Conservation (phyloP, 73 alveolate genomes). For the Paramecium tetraurelia region DNA sequence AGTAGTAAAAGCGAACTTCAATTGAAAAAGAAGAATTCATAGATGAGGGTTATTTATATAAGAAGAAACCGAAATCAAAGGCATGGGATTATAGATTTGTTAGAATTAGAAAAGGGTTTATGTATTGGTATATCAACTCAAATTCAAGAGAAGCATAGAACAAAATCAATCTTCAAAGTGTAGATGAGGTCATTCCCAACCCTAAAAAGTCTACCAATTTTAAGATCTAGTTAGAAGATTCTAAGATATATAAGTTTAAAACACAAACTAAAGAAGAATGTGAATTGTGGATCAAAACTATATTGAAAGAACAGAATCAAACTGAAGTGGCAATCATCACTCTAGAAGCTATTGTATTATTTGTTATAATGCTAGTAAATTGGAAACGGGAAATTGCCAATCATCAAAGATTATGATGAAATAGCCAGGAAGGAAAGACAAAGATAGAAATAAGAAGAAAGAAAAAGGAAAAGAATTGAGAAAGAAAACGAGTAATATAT, state of each 20-base stretch:
- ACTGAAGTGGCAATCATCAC: not conserved
- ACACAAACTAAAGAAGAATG: conserved; percentile 49
- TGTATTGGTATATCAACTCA: conserved; percentile 47
- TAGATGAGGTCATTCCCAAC: conserved; percentile 44
- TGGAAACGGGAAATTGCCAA: conserved; percentile 48
- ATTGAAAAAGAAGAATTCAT: not conserved
- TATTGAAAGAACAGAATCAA: conserved; percentile 32
- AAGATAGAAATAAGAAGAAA: conserved; percentile 35
- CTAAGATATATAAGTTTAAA: conserved; percentile 40
- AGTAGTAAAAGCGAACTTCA: not conserved
- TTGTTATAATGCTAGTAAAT: not conserved
- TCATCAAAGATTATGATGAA: conserved; percentile 53
- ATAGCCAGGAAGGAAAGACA: conserved; percentile 40
- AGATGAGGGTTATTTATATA: conserved; percentile 27
- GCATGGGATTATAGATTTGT: conserved; percentile 55
- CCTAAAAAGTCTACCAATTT: conserved; percentile 40
- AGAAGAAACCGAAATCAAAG: not conserved
- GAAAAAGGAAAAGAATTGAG: conserved; percentile 43
- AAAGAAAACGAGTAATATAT: conserved; percentile 39
- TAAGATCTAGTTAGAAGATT: not conserved
- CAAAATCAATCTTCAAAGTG: conserved; percentile 16
- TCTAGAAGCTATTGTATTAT: conserved; percentile 23
- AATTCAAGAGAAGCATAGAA: conserved; percentile 54
- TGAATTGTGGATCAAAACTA: conserved; percentile 48
- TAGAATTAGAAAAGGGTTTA: conserved; percentile 55